Conservation (phyloP, 176 grass and related monocot genomes). For the Chrysopogon serrulatus region DNA sequence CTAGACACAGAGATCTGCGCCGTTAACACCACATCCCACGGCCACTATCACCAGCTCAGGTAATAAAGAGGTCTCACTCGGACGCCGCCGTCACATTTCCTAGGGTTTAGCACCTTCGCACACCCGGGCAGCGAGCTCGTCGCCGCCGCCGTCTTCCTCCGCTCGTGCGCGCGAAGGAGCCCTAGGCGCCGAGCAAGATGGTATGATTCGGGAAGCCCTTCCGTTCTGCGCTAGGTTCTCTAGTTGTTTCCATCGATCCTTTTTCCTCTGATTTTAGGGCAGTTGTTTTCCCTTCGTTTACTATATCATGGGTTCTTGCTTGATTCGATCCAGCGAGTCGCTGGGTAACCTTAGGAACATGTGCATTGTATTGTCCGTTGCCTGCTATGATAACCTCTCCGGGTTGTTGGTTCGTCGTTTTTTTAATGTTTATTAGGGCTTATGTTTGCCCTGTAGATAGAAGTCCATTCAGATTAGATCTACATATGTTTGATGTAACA, state of each 20-base stretch:
- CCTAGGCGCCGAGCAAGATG: constrained; percentile 13
- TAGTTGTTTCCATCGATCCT: neutral
- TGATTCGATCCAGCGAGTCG: neutral
- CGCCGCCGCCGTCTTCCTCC: neutral
- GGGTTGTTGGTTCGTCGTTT: neutral
- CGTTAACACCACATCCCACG: neutral
- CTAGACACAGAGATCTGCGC: neutral
- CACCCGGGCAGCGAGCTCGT: neutral
- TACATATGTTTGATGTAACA: neutral
- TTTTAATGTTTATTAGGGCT: neutral
- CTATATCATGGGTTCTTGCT: neutral
- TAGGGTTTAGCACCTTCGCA: neutral
- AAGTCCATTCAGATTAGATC: neutral
- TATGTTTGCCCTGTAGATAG: neutral
- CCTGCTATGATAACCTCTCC: neutral
- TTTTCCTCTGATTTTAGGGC: neutral
- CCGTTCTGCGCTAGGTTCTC: neutral
- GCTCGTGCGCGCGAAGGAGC: neutral
- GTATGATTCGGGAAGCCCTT: neutral
- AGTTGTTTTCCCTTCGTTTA: no score
- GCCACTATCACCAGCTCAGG: neutral
- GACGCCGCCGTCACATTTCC: neutral
- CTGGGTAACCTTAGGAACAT: neutral
- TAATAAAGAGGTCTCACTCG: neutral
- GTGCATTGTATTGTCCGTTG: neutral